Percentiles rank a stretch among this genome's conserved stretches.
phyloP scores from a whole-genome alignment of 768 basidiomycete species.

The Amanita rimosa region DNA sequence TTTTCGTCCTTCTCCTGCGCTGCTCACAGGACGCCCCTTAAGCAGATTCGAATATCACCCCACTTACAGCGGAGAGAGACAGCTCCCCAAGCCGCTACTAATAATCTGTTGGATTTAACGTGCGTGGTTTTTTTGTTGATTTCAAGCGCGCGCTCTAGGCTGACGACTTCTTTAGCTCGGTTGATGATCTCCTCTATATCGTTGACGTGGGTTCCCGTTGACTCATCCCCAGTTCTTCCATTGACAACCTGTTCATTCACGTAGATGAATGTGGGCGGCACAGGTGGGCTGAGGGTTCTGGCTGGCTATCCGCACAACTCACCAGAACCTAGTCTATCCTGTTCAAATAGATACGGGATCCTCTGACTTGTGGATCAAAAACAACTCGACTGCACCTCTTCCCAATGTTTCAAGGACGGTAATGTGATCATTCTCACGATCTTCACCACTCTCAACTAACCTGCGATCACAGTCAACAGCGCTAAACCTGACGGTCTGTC shows the following conservation, averaged over 20 bases:
- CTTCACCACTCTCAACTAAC: constrained; percentile 8
- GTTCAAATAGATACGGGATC: constrained; percentile 84
- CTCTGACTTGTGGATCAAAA: constrained; percentile 68
- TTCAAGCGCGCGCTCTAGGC: background rate
- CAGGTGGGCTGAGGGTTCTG: constrained; percentile 27
- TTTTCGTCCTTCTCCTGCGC: constrained; percentile 23
- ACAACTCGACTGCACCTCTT: constrained; percentile 27
- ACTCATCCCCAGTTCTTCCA: background rate
- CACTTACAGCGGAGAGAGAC: constrained; percentile 25
- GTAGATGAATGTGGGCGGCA: constrained; percentile 58
- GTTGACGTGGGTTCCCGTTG: constrained; percentile 44
- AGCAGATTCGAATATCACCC: constrained; percentile 26
- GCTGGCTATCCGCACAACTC: background rate
- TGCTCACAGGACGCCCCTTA: constrained; percentile 37
- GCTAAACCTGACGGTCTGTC: constrained; percentile 54
- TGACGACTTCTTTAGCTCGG: constrained; percentile 35
- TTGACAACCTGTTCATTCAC: constrained; percentile 6
- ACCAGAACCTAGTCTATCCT: constrained; percentile 38
- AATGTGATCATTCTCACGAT: constrained; percentile 12
- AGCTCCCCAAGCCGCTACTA: constrained; percentile 7
- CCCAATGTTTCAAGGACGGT: constrained; percentile 41
- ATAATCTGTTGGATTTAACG: constrained; percentile 33
- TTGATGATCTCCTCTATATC: constrained; percentile 71
- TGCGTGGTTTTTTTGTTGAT: constrained; percentile 18
- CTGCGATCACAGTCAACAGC: constrained; percentile 24